Percentiles rank a stretch among this genome's conserved stretches.
phyloP scores from a whole-genome alignment of 2,329 filamentous ascomycete species.

The Coniochaeta sp. region DNA sequence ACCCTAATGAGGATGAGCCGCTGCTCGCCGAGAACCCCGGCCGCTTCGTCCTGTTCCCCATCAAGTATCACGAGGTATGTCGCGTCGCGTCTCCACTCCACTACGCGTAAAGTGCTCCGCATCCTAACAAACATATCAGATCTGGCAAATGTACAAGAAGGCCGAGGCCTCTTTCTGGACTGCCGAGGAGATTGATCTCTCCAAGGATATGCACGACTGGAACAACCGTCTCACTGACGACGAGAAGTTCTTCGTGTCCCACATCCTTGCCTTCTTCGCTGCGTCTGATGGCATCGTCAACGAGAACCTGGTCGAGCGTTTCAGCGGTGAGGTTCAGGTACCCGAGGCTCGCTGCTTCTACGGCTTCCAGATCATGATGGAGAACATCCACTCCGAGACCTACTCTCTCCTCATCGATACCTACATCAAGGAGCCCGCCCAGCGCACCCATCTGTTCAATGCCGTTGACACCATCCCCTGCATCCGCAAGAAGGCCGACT shows the following conservation, averaged over 20 bases:
- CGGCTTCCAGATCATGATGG: conserved; percentile 99
- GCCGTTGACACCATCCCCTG: conserved; percentile 98
- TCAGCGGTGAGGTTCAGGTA: conserved; percentile 93
- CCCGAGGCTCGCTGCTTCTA: conserved; percentile 99
- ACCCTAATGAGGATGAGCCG: conserved; percentile 68
- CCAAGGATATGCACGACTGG: conserved; percentile 98
- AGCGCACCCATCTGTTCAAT: conserved; percentile 93
- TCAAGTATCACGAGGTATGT: conserved; percentile 99
- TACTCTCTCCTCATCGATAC: conserved; percentile 99
- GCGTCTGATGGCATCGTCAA: conserved; percentile 99
- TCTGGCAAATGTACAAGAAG: conserved; percentile 99
- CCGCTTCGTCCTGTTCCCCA: conserved; percentile 95
- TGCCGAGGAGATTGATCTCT: conserved; percentile 97
- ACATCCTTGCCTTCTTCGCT: conserved; percentile 98
- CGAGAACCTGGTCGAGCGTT: conserved; percentile 97
- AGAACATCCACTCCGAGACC: conserved; percentile 99
- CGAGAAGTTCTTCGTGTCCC: conserved; percentile 96
- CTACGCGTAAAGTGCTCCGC: conserved; percentile 62
- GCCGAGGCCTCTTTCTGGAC: conserved; percentile 99
- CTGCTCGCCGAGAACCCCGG: conserved; percentile 92
- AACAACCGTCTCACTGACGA: conserved; percentile 96
- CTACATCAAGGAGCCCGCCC: conserved; percentile 96
- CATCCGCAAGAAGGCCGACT: conserved; percentile 98
- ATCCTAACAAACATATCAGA: conserved; percentile 51
- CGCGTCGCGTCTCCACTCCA: conserved; percentile 38